Conservation (phyloP, 179 eudicot genomes). For the Heliamphora pulchella region DNA sequence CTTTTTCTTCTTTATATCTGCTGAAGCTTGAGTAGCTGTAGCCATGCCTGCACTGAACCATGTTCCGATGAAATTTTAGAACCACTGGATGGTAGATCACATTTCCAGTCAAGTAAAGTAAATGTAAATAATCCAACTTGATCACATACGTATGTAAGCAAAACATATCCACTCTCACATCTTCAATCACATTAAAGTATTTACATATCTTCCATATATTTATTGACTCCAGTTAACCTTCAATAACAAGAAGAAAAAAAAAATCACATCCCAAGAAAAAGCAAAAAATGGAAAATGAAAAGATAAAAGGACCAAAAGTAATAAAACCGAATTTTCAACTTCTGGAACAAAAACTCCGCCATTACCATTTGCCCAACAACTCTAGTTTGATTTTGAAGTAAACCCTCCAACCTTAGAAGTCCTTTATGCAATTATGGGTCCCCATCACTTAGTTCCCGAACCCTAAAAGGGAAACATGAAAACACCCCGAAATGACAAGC, state of each 20-base stretch:
- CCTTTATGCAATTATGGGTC: neutral
- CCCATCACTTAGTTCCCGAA: neutral
- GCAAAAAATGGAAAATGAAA: neutral
- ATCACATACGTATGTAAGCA: neutral
- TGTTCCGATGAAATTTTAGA: conserved; percentile 8
- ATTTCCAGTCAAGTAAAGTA: neutral
- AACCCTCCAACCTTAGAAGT: neutral
- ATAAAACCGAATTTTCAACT: neutral
- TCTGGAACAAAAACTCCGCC: neutral
- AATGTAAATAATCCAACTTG: neutral
- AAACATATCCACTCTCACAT: neutral
- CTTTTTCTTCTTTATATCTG: conserved; percentile 26
- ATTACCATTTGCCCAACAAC: neutral
- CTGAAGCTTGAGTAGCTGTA: conserved; percentile 22
- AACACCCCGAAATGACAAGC: too few species aligned
- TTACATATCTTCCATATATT: neutral
- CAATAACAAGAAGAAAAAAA: neutral
- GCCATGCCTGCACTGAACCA: conserved; percentile 31
- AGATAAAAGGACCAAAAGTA: neutral
- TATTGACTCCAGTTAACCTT: neutral
- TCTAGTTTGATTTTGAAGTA: neutral
- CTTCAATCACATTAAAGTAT: neutral
- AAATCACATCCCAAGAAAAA: neutral
- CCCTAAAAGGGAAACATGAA: neutral
- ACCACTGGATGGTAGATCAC: neutral